Percentiles rank a stretch among this genome's conserved stretches.
These are phyloP conservation scores for Begonia masoniana DNA, from an alignment of 306 rosid species.

Conservation along the genomic window DNA sequence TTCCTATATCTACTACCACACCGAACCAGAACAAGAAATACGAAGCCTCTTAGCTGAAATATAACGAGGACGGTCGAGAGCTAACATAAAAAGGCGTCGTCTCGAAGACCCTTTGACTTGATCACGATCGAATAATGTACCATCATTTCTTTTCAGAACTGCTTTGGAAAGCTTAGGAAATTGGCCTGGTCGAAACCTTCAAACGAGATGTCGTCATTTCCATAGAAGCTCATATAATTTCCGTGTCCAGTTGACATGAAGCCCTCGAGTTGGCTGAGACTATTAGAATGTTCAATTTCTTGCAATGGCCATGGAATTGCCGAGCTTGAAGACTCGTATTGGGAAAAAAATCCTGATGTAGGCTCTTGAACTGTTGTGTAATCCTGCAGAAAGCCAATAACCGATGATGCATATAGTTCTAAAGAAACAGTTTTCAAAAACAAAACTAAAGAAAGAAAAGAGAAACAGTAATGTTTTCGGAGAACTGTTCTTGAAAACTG, in stretches of 20 bases:
- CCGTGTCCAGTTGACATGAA: slow-evolving; percentile 34
- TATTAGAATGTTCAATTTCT: slow-evolving; percentile 43
- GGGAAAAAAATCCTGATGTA: slow-evolving; percentile 20
- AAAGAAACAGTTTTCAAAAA: too few relatives aligned
- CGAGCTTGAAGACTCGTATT: slow-evolving; percentile 19
- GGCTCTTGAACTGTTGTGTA: slow-evolving; percentile 43
- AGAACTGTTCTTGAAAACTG: too few relatives aligned
- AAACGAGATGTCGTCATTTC: too few relatives aligned
- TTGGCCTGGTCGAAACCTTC: background rate
- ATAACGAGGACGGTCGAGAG: slow-evolving; percentile 34
- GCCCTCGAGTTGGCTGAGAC: slow-evolving; percentile 27
- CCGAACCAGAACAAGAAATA: too few relatives aligned
- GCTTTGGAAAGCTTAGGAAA: slow-evolving; percentile 7
- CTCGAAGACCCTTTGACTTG: slow-evolving; percentile 14
- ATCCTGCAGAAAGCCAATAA: slow-evolving; percentile 25
- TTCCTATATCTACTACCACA: too few relatives aligned
- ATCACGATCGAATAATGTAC: background rate
- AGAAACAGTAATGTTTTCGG: too few relatives aligned
- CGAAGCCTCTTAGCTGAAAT: too few relatives aligned
- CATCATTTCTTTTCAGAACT: too few relatives aligned
- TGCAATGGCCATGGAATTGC: slow-evolving; percentile 40
- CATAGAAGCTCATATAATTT: slow-evolving; percentile 25
- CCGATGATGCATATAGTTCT: too few relatives aligned
- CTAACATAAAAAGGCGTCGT: slow-evolving; percentile 80
- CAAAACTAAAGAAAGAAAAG: too few relatives aligned